A percentile compares a stretch with the other conserved stretches of the same genome.
Evolutionary conservation across 208 protist species (phyloP).

Genomic region (Leishmania aethiopica): DNA sequence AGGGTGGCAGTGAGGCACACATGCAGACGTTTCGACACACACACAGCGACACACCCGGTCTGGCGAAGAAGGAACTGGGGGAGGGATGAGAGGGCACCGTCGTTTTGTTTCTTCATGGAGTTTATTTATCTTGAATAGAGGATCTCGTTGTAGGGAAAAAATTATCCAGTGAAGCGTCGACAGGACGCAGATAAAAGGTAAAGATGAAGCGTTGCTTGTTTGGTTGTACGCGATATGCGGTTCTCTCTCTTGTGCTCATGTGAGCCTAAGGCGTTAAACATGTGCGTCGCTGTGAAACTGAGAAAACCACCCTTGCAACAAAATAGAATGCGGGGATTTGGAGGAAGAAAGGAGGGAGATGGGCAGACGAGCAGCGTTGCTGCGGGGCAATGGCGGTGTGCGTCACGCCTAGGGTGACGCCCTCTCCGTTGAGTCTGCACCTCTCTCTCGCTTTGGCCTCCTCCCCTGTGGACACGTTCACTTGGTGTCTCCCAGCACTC

Average conservation of each 20-base stretch:
- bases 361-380: not conserved
- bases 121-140: not conserved
- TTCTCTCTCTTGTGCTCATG: not conserved
- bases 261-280: not conserved
- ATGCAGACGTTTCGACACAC: not conserved
- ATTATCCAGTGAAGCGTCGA: not conserved
- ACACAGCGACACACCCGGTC: not conserved
- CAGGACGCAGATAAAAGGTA: not conserved
- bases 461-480: not conserved
- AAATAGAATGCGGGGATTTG: not conserved
- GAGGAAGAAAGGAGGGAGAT: not conserved
- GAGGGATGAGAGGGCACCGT: not conserved
- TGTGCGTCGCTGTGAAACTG: not conserved
- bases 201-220: not conserved
- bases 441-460: not conserved
- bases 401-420: not conserved
- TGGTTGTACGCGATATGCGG: not conserved
- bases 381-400: no score
- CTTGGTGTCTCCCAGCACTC: not conserved
- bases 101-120: not conserved
- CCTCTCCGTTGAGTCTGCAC: not conserved
- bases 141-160: not conserved
- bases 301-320: not conserved
- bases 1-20: not conserved
- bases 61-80: not conserved